Conservation (phyloP, 495 filamentous ascomycete genomes). For the Penicillium canescens region DNA sequence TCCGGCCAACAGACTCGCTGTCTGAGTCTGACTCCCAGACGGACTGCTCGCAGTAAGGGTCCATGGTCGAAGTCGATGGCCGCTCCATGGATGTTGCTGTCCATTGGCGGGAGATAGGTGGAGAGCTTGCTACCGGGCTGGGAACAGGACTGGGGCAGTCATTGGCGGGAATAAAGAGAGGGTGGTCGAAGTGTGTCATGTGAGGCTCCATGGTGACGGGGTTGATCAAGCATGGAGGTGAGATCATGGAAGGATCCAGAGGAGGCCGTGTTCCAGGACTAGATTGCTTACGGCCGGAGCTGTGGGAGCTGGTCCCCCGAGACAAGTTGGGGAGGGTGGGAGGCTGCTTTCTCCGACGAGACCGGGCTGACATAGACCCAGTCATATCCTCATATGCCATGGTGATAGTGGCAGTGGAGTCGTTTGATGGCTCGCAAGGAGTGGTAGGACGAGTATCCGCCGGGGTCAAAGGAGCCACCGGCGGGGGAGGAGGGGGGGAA, state of each 20-base stretch:
- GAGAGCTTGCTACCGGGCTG: slow-evolving; percentile 36
- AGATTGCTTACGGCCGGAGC: slow-evolving; percentile 29
- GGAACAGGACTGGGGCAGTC: slow-evolving; percentile 44
- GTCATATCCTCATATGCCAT: slow-evolving; percentile 33
- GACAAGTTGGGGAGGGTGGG: slow-evolving; percentile 35
- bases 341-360: slow-evolving; percentile 36
- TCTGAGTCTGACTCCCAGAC: slow-evolving; percentile 52
- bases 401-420: slow-evolving; percentile 33
- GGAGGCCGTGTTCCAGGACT: slow-evolving; percentile 30
- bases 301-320: slow-evolving; percentile 19
- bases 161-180: slow-evolving; percentile 47
- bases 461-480: slow-evolving; percentile 23
- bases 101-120: slow-evolving; percentile 36
- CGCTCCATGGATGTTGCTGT: slow-evolving; percentile 41
- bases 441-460: slow-evolving; percentile 23
- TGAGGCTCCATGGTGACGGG: slow-evolving; percentile 48
- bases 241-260: slow-evolving; percentile 46
- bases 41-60: slow-evolving; percentile 41
- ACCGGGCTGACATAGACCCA: slow-evolving; percentile 29
- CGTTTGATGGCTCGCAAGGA: slow-evolving; percentile 17
- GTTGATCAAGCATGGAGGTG: slow-evolving; percentile 42
- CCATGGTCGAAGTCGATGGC: slow-evolving; percentile 47
- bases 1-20: slow-evolving; percentile 37
- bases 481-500: slow-evolving; percentile 30
- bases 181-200: slow-evolving; percentile 45